phyloP scores from a whole-genome alignment of 169 alveolate genomes.

The Eimeria praecox region DNA sequence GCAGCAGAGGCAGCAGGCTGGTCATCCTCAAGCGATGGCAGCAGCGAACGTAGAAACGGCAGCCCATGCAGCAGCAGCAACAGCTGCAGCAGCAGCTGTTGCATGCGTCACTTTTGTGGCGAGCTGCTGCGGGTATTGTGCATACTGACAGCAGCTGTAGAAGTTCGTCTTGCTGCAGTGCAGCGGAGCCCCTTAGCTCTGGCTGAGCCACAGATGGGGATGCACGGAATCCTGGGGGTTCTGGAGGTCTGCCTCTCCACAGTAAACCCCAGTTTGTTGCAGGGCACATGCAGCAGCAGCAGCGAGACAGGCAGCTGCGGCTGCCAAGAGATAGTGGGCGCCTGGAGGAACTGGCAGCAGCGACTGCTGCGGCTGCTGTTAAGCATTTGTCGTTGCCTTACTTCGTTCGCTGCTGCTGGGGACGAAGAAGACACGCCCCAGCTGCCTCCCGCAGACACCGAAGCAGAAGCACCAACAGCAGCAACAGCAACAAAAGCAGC shows the following conservation, averaged over 20 bases:
- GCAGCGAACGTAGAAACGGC: neutral
- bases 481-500: neutral
- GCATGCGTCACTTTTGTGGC: neutral
- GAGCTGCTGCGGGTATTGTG: neutral
- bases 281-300: neutral
- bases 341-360: conserved; percentile 38
- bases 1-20: neutral
- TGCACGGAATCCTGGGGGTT: conserved; percentile 15
- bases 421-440: conserved; percentile 15
- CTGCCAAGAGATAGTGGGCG: neutral
- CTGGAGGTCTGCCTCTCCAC: conserved; percentile 5
- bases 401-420: neutral
- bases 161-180: conserved; percentile 38
- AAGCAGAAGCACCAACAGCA: neutral
- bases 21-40: neutral
- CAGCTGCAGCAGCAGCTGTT: neutral
- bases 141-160: conserved; percentile 15
- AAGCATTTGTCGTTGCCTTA: conserved; percentile 1
- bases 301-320: neutral
- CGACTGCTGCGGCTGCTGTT: conserved; percentile 8
- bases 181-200: neutral
- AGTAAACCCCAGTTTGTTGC: neutral
- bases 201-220: conserved; percentile 24
- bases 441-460: neutral
- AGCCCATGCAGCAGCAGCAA: neutral